These are phyloP conservation scores for Hypoxylon rickii DNA, from an alignment of 495 filamentous ascomycete species.

Conservation along the genomic window DNA sequence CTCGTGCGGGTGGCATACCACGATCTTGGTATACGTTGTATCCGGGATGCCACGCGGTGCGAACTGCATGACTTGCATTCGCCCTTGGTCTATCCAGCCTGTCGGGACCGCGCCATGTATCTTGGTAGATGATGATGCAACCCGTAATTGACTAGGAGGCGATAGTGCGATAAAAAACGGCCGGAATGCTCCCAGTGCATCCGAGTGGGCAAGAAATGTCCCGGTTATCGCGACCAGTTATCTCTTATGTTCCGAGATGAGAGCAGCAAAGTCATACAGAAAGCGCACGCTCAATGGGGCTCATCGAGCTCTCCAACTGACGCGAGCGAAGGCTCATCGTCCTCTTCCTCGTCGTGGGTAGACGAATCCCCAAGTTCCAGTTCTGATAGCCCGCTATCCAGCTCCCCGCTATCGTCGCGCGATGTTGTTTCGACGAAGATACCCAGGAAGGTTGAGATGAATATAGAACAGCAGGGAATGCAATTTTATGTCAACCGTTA, in stretches of 20 bases:
- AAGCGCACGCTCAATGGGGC: constrained; percentile 62
- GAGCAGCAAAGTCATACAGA: constrained; percentile 68
- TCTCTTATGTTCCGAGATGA: constrained; percentile 77
- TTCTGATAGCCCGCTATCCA: constrained; percentile 9
- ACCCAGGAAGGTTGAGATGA: constrained; percentile 35
- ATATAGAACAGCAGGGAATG: constrained; percentile 47
- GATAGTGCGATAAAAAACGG: constrained; percentile 66
- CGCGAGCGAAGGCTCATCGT: constrained; percentile 33
- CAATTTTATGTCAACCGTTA: constrained; percentile 55
- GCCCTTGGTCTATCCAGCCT: constrained; percentile 8
- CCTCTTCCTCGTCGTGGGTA: constrained; percentile 15
- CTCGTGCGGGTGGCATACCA: constrained; percentile 15
- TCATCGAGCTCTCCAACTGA: constrained; percentile 34
- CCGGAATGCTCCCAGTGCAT: constrained; percentile 71
- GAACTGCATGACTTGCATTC: constrained; percentile 10
- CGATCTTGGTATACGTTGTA: constrained; percentile 4
- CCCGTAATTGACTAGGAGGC: constrained; percentile 20
- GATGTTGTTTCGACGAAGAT: constrained; percentile 19
- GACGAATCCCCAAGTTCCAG: constrained; percentile 4
- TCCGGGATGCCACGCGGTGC: constrained; percentile 9
- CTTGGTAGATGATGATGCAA: constrained; percentile 7
- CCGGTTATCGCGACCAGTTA: constrained; percentile 70
- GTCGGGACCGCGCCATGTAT: constrained; percentile 9
- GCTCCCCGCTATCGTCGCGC: constrained; percentile 4
- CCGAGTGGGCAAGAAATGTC: constrained; percentile 60